Percentiles rank a stretch among this genome's conserved stretches.
Conservation (phyloP, 2,329 filamentous ascomycete species). For the Aspergillus proliferans region DNA sequence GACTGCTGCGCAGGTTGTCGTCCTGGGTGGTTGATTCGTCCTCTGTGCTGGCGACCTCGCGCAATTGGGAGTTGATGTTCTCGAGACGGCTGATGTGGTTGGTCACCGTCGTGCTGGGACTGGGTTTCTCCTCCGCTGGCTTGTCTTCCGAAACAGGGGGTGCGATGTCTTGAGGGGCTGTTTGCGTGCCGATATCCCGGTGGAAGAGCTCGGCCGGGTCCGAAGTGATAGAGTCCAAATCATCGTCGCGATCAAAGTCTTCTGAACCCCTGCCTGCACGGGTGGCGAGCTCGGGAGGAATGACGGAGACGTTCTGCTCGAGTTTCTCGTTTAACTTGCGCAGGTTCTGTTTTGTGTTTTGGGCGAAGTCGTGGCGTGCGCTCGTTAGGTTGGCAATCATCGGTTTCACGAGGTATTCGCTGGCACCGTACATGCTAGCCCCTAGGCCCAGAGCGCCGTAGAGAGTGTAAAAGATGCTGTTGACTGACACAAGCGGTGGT, state of each 20-base stretch:
- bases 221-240: constrained; percentile 46
- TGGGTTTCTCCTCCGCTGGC: constrained; percentile 4
- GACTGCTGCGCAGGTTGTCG: constrained; percentile 26
- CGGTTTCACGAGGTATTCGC: constrained; percentile 53
- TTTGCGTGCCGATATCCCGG: constrained; percentile 58
- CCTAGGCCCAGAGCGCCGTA: constrained; percentile 53
- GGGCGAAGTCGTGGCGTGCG: constrained; percentile 53
- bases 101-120: constrained; percentile 20
- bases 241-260: constrained; percentile 23
- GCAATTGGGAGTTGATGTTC: constrained; percentile 47
- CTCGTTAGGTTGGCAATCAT: constrained; percentile 51
- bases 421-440: constrained; percentile 52
- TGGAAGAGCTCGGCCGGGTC: constrained; percentile 61
- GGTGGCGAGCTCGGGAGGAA: constrained; percentile 38
- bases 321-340: constrained; percentile 52
- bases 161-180: constrained; percentile 38
- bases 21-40: constrained; percentile 28
- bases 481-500: constrained; percentile 54
- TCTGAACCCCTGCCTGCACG: constrained; percentile 17
- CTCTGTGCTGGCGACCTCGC: constrained; percentile 39
- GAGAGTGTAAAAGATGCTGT: constrained; percentile 50
- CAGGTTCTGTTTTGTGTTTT: constrained; percentile 47
- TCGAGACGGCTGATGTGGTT: constrained; percentile 43
- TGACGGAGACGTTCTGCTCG: constrained; percentile 44
- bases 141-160: constrained; percentile 8